Evolutionary conservation across 2,329 filamentous ascomycete species (phyloP), one percentile per base, ranked within the genome.

Genomic region (Orbilia blumenaviensis): DNA sequence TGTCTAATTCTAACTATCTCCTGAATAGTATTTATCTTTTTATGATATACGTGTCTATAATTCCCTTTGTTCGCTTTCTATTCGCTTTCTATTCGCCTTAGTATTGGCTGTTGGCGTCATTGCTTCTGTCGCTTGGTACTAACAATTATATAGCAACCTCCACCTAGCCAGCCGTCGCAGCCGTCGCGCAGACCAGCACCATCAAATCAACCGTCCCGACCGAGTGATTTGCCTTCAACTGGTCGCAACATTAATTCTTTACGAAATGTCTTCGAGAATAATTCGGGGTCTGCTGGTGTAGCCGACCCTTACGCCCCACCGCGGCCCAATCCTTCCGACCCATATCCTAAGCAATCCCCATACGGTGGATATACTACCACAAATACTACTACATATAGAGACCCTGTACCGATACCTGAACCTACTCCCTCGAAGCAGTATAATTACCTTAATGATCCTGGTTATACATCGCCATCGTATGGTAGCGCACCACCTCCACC

Each of bases 401-500:
- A 75, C 8, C 61, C 71, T 56, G 18, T 75, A 23, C 36, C 71
- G 18, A 68, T 75, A 36, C 71, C 71, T 44, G 27, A 23, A 27
- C 52, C 62, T 25, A 58, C 63, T 23, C 38, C 71, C 34, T 48
- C 71, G 10, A 68, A 75, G n/a, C 21, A 62, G 23, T 66, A 75
- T 27, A 67, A 66, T 46, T 75, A 75, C 12, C n/a, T 75, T 18
- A 66, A 75, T 16, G 68, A 63, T 7, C 29, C 68, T 14, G 56
- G 68, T 18, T 66, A 44, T 38, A 32, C 48, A 2, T 54, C 71
- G 2, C 41, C 36, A n/a, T 75, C 71, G 7, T 75, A 75, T 38
- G 62, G 63, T 32, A 66, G 71, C 42, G 71, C 71, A 16, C 71
- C 71, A 10, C 71, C 71, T 6, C 71, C 71, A 63, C 71, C 71